A percentile compares a stretch with the other conserved stretches of the same genome.
Evolutionary conservation across 2,329 filamentous ascomycete species (phyloP).

Genomic region (Cadophora sp.): DNA sequence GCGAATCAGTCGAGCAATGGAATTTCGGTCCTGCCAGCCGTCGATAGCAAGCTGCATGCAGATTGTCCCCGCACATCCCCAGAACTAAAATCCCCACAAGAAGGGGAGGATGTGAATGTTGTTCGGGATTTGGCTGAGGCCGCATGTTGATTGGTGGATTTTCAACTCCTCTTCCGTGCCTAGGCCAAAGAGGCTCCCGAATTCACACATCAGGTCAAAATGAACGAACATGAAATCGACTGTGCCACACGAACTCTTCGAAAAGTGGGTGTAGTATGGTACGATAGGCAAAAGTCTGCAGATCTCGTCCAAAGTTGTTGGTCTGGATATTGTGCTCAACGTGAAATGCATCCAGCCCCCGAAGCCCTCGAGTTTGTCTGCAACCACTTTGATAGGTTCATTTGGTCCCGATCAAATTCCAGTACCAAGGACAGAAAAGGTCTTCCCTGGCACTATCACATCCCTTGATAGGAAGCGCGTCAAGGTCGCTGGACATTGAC

Average conservation of each 20-base stretch:
- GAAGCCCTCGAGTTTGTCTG: not conserved
- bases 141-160: slow-evolving; percentile 23
- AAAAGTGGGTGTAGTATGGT: not conserved
- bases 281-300: not conserved
- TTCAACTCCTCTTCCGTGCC: not conserved
- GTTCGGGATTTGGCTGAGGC: not conserved
- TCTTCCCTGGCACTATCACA: not conserved
- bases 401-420: not conserved
- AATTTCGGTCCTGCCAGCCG: slow-evolving; percentile 24
- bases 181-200: not conserved
- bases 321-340: not conserved
- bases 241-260: not conserved
- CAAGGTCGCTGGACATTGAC: slow-evolving; percentile 5
- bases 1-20: slow-evolving; percentile 2
- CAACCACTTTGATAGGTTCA: not conserved
- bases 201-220: not conserved
- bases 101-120: slow-evolving; percentile 2
- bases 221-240: not conserved
- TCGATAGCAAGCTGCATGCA: slow-evolving; percentile 1
- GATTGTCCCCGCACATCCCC: slow-evolving; percentile 21
- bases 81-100: slow-evolving; percentile 19
- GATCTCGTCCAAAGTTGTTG: not conserved
- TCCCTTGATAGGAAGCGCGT: not conserved
- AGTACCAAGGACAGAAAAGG: slow-evolving; percentile 7
- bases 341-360: not conserved